Evolutionary conservation across 2,329 filamentous ascomycete species (phyloP), one percentile per base, ranked within the genome.

Genomic region (Colletotrichum higginsianum): DNA sequence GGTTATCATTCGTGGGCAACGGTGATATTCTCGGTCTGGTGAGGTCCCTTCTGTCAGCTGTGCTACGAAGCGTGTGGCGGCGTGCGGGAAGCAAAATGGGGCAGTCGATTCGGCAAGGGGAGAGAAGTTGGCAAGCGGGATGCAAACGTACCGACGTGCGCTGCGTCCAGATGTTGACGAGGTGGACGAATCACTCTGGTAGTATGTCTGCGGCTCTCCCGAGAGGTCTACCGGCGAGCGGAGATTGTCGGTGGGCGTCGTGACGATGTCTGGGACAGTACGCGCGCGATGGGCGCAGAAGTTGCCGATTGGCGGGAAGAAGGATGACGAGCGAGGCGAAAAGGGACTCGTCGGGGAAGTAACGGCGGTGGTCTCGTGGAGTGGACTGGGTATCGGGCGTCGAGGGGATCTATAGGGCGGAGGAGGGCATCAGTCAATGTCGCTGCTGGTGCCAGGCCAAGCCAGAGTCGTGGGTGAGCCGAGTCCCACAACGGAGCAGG

Each of bases 321-420:
- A 72, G 2, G 69, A 83, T 57, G 76, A 78, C 42, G 81, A 78
- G 46, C 71, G 71, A n/a, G 63, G 55, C 12, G 73, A 62, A 23
- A 71, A 73, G 7, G 83, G 82, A 74, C 82, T 86, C 62, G 83
- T 79, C 63, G 84, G 81, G 72, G 82, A 81, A 76, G 84, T 85
- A 60, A 83, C 79, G 66, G 82, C 80, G 68, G 79, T 84, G 67
- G 83, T 82, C 71, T 76, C 67, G 67, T 72, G 88, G 58, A 88
- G 80, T 74, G 87, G 87, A 76, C 86, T 89, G 55, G 86, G 85
- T 73, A 84, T 81, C 67, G 82, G 78, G 77, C 83, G 85, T 78
- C 84, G 82, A 75, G 81, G 83, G 64, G 84, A 86, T 84, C 87
- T 89, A 77, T 68, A 57, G 71, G 73, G 75, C 62, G 74, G 75